Evolutionary conservation across 495 filamentous ascomycete genomes (phyloP).

Genomic region (Chaetomium tenue): DNA sequence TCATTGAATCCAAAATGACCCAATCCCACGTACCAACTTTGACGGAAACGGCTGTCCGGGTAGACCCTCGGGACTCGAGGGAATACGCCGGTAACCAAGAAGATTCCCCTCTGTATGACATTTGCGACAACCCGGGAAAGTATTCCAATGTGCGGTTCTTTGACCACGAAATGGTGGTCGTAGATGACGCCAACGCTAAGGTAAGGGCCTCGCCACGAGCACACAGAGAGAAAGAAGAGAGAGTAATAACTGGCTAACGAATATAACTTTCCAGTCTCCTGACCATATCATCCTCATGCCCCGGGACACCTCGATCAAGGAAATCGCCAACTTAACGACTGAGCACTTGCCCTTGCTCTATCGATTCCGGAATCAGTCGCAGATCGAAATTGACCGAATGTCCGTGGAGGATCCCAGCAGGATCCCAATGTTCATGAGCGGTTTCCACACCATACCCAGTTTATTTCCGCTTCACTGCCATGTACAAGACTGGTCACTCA

Average conservation of each 20-base stretch:
- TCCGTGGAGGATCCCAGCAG: background rate
- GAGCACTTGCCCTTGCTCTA: background rate
- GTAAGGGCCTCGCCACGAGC: background rate
- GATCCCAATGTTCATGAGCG: background rate
- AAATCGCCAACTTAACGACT: background rate
- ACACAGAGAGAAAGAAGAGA: background rate
- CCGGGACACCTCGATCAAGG: background rate
- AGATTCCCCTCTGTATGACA: background rate
- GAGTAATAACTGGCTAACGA: background rate
- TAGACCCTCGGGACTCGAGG: conserved; percentile 1
- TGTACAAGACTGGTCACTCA: background rate
- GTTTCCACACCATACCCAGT: conserved; percentile 1
- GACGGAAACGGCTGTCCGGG: conserved; percentile 2
- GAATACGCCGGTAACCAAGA: conserved; percentile 1
- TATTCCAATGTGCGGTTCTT: background rate
- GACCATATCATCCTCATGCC: conserved; percentile 9
- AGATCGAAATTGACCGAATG: background rate
- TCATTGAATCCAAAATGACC: background rate
- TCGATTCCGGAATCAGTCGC: background rate
- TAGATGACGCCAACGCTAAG: conserved; percentile 9
- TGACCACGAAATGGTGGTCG: conserved; percentile 5
- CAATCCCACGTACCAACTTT: background rate
- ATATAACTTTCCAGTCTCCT: background rate
- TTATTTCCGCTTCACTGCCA: conserved; percentile 8
- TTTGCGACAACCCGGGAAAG: background rate